Conservation (phyloP, 805 yeast species). For the Debaryomyces hansenii region DNA sequence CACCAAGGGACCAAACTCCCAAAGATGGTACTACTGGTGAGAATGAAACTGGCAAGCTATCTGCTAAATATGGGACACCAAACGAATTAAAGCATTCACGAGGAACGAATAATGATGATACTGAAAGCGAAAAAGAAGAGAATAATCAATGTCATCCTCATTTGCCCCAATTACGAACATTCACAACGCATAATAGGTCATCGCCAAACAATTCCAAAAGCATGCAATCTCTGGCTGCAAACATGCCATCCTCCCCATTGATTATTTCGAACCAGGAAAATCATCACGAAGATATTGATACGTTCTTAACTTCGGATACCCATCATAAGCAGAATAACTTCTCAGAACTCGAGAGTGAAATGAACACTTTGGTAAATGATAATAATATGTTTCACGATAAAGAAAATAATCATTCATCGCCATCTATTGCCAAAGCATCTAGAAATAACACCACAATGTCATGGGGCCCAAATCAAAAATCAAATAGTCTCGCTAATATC, state of each 20-base stretch:
- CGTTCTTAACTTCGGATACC: conserved; percentile 13
- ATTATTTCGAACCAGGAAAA: conserved; percentile 16
- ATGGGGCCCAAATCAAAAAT: conserved; percentile 14
- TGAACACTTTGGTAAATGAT: conserved; percentile 13
- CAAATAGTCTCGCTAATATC: conserved; percentile 1
- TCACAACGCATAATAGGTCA: conserved; percentile 12
- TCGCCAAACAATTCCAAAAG: not conserved
- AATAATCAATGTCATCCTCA: conserved; percentile 20
- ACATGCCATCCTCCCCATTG: conserved; percentile 45
- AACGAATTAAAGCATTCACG: not conserved
- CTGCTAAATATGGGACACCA: not conserved
- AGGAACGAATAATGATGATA: conserved; percentile 11
- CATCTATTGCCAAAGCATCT: conserved; percentile 34
- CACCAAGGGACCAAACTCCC: conserved; percentile 37
- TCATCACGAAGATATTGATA: conserved; percentile 12
- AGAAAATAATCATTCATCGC: conserved; percentile 14
- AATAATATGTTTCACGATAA: not conserved
- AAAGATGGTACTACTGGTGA: conserved; percentile 19
- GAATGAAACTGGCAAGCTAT: conserved; percentile 3
- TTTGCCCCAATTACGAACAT: conserved; percentile 31
- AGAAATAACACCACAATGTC: conserved; percentile 37
- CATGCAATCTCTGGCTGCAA: conserved; percentile 22
- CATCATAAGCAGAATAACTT: conserved; percentile 9
- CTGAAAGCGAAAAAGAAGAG: conserved; percentile 10
- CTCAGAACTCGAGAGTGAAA: conserved; percentile 19